Percentiles rank a stretch among this genome's conserved stretches.
These are phyloP conservation scores for Kwoniella pini DNA, from an alignment of 768 basidiomycete species.

Conservation along the genomic window DNA sequence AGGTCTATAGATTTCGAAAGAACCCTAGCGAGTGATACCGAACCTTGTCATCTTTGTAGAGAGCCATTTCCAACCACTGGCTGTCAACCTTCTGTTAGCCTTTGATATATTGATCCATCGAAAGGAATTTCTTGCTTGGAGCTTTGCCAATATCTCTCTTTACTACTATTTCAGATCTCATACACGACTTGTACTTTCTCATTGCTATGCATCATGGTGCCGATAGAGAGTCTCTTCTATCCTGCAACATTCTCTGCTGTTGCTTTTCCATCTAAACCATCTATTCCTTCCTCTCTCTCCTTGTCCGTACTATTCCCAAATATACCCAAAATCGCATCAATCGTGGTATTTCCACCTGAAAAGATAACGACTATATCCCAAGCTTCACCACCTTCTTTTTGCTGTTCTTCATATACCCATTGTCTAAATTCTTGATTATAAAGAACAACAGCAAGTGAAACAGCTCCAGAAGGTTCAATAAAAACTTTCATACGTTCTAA, in stretches of 20 bases:
- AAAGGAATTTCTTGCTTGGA: too few species aligned
- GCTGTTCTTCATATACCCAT: slow-evolving; percentile 21
- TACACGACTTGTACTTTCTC: too few species aligned
- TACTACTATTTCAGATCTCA: too few species aligned
- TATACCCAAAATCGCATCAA: slow-evolving; percentile 30
- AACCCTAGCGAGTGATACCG: too few species aligned
- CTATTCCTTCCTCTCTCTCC: slow-evolving; percentile 24
- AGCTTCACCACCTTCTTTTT: slow-evolving; percentile 12
- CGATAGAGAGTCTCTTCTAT: too few species aligned
- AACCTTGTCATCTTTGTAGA: too few species aligned
- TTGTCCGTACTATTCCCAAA: slow-evolving; percentile 14
- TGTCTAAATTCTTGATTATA: slow-evolving; percentile 33
- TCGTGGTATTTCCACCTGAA: slow-evolving; percentile 35
- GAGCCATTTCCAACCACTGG: too few species aligned
- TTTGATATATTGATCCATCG: too few species aligned
- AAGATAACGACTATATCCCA: slow-evolving; percentile 36
- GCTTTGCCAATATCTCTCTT: too few species aligned
- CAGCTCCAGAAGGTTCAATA: slow-evolving; percentile 43
- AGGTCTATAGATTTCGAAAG: too few species aligned
- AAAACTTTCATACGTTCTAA: slow-evolving; percentile 45
- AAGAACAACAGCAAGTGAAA: slow-evolving; percentile 41
- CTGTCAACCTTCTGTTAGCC: too few species aligned
- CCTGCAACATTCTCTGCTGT: slow-evolving; percentile 33
- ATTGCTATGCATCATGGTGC: too few species aligned
- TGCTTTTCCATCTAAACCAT: slow-evolving; percentile 21